phyloP scores from a whole-genome alignment of 2,329 filamentous ascomycete species.

The Arthrinium phaeospermum region DNA sequence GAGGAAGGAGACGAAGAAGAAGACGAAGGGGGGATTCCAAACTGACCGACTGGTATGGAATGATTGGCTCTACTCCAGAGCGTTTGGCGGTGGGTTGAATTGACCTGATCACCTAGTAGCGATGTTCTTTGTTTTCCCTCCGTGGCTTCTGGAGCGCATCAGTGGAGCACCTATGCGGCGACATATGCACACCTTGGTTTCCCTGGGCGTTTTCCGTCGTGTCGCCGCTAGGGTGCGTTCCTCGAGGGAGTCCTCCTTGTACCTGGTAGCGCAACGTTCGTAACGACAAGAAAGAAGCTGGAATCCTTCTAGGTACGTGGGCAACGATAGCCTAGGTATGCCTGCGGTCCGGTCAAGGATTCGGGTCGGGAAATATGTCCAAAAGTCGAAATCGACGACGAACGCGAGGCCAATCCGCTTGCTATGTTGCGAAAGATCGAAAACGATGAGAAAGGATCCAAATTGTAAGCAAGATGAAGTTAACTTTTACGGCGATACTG shows the following conservation, averaged over 20 bases:
- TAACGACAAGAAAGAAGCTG: neutral
- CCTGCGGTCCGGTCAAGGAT: neutral
- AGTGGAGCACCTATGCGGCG: neutral
- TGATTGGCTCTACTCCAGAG: slow-evolving; percentile 21
- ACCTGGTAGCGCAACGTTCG: neutral
- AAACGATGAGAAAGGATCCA: neutral
- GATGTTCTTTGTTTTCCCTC: slow-evolving; percentile 24
- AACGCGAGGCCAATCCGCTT: neutral
- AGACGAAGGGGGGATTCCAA: slow-evolving; percentile 19
- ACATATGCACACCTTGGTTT: slow-evolving; percentile 11
- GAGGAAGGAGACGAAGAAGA: neutral
- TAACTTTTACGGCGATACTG: neutral
- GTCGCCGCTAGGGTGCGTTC: neutral
- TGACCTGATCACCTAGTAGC: slow-evolving; percentile 27
- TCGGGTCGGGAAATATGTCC: neutral
- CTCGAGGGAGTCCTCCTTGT: slow-evolving; percentile 5
- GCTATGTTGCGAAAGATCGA: neutral
- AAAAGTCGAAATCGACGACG: neutral
- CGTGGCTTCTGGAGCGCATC: slow-evolving; percentile 22
- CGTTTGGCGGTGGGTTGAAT: slow-evolving; percentile 21
- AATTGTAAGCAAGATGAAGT: neutral
- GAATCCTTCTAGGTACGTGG: neutral
- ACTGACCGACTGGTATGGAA: slow-evolving; percentile 22
- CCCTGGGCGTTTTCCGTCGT: neutral
- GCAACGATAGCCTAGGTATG: slow-evolving; percentile 1